These are phyloP conservation scores for Plenodomus tracheiphilus DNA, from an alignment of 2,329 filamentous ascomycete species.

Conservation along the genomic window DNA sequence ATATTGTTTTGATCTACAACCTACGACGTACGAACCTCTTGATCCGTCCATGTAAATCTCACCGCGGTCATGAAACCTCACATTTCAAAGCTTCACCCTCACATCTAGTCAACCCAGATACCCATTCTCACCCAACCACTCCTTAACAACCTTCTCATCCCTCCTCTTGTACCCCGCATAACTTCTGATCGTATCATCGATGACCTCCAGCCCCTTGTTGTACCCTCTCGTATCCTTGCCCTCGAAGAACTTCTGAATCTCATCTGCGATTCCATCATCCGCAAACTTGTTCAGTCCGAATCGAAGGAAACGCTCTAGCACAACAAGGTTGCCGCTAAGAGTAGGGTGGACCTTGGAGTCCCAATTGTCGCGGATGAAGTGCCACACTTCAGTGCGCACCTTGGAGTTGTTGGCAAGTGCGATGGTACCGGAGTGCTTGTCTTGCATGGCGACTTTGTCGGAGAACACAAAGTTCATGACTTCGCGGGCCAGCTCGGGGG, in stretches of 20 bases:
- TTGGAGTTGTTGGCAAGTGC: conserved; percentile 73
- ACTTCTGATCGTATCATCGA: conserved; percentile 82
- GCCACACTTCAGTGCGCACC: conserved; percentile 77
- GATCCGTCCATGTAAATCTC: background rate
- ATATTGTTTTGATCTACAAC: too few relatives aligned
- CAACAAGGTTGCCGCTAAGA: conserved; percentile 78
- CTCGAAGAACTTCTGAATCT: conserved; percentile 84
- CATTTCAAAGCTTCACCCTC: background rate
- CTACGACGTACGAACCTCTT: background rate
- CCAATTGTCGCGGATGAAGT: conserved; percentile 86
- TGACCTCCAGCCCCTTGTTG: conserved; percentile 81
- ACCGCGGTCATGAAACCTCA: background rate
- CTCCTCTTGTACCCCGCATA: conserved; percentile 81
- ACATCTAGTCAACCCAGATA: conserved; percentile 49
- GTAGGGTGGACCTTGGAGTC: conserved; percentile 65
- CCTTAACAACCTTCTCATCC: conserved; percentile 71
- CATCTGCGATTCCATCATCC: conserved; percentile 67
- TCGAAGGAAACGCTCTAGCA: conserved; percentile 86
- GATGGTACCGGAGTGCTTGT: conserved; percentile 81
- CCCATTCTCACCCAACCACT: conserved; percentile 72
- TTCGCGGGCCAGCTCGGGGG: conserved; percentile 67
- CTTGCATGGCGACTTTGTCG: conserved; percentile 79
- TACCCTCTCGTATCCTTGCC: conserved; percentile 84
- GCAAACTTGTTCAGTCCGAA: conserved; percentile 78
- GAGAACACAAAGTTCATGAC: conserved; percentile 78